Base-by-base conservation (phyloP, 441 rosid genomes). In the Populus tomentosa region DNA sequence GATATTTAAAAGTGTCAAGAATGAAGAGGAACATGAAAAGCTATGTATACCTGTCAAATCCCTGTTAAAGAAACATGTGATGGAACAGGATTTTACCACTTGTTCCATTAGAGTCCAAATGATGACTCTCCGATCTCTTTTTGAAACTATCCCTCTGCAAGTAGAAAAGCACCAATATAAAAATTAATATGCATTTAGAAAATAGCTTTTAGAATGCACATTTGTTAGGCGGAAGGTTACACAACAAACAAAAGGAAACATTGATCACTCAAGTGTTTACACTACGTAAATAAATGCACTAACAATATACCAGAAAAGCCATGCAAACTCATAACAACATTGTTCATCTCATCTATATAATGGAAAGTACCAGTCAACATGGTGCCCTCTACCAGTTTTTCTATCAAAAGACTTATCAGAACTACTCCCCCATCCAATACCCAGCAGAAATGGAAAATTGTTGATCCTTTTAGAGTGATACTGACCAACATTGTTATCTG, bases 81-180 rank as follows among this genome's bases (percentile, higher is more conserved):
- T 18, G 70, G 42, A 67, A 82, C 50, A 59, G 46, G 67, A 79
- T 50, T 71, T 79, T 86, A 92, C 90, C 95, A 84, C 85, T 85
- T 62, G 86, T 86, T 83, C 97, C 97, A 84, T 89, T 93, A 77
- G 88, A 91, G 76, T 94, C 98, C 80, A 89, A 91, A 84, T 88
- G 94, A 83, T 87, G 92, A 84, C 77, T 80, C 84, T 91, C 98
- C 70, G 75, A 64, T 87, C 95, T 90, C 94, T 70, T 81, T 97
- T 89, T 94, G 71, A 85, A 84, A 82, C 84, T 85, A 77, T 93
- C 94, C 86, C 92, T 89, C 99, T 97, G 94, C 85, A 82, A 50
- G 53, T 53, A 63, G 16, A 80, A 66, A 69, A 66, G 67, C 66
- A 80, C 35, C 70, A 56, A 75, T 61, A 36, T 33, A 77, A 82